Evolutionary conservation across 176 grass and related monocot species (phyloP).

Genomic region (Raddia guianensis): DNA sequence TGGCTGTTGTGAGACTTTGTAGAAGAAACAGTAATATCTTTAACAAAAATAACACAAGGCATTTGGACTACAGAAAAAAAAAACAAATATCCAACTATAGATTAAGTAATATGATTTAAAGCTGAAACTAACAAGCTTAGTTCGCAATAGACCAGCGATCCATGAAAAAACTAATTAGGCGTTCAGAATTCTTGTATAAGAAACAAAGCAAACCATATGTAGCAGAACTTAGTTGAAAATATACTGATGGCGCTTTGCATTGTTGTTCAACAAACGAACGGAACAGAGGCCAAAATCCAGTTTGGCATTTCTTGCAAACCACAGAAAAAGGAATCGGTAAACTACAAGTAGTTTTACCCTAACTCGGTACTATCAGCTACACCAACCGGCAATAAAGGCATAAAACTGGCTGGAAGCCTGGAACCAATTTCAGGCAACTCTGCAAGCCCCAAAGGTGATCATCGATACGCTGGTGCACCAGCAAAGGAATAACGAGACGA

Average conservation of each 20-base stretch:
- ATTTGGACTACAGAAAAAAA: no score
- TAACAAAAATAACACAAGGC: no score
- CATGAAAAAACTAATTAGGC: neutral
- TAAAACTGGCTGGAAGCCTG: slow-evolving; percentile 4
- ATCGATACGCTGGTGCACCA: slow-evolving; percentile 47
- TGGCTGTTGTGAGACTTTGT: no score
- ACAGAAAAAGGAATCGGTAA: neutral
- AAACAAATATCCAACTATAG: no score
- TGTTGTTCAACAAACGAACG: neutral
- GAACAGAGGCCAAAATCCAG: slow-evolving; percentile 22
- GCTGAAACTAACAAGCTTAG: no score
- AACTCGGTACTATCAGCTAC: neutral
- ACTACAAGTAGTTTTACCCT: neutral
- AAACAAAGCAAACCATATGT: neutral
- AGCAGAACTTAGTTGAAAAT: neutral
- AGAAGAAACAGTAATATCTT: no score
- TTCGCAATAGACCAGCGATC: neutral
- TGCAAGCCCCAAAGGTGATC: slow-evolving; percentile 9
- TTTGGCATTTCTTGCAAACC: neutral
- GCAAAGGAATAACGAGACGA: slow-evolving; percentile 58
- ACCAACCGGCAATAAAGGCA: neutral
- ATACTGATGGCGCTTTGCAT: neutral
- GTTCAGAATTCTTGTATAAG: neutral
- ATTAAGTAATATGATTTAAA: no score
- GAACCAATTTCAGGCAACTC: neutral